Conservation (phyloP, 108 stramenopile genomes). For the Stephanodiscus minutulus region DNA sequence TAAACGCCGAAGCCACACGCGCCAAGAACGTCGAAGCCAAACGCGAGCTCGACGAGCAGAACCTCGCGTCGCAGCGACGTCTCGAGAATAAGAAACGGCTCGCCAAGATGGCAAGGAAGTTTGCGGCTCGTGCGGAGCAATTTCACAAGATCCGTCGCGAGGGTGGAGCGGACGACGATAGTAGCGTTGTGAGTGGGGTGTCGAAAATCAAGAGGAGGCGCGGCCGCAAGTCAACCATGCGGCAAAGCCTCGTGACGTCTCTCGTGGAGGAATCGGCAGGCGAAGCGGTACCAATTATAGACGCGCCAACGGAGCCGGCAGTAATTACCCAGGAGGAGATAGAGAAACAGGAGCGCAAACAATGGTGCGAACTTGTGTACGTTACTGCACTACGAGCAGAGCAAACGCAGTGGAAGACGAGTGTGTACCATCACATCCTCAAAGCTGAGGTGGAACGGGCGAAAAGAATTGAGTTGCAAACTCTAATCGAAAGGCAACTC, state of each 20-base stretch:
- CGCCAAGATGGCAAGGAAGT: conserved; percentile 40
- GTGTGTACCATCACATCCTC: conserved; percentile 8
- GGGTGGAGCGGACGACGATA: conserved; percentile 35
- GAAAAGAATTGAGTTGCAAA: conserved; percentile 8
- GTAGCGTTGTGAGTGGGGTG: conserved; percentile 34
- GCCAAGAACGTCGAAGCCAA: conserved; percentile 30
- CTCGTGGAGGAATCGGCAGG: conserved; percentile 4
- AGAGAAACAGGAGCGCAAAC: neutral
- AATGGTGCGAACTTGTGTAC: conserved; percentile 21
- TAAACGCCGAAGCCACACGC: conserved; percentile 38
- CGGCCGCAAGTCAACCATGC: conserved; percentile 29
- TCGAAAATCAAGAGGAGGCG: conserved; percentile 37
- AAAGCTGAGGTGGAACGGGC: conserved; percentile 19
- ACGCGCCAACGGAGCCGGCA: neutral
- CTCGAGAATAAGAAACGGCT: conserved; percentile 35
- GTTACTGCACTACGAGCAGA: conserved; percentile 1
- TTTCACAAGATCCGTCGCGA: conserved; percentile 44
- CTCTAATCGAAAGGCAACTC: neutral
- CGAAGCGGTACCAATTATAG: neutral
- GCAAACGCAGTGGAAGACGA: conserved; percentile 23
- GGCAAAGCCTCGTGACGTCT: neutral
- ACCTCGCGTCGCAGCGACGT: conserved; percentile 28
- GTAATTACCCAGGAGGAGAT: neutral
- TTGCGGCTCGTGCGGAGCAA: conserved; percentile 42
- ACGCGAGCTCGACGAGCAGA: conserved; percentile 29